Conservation (phyloP, 352 stramenopile species). For the Phytophthora pseudosyringae region DNA sequence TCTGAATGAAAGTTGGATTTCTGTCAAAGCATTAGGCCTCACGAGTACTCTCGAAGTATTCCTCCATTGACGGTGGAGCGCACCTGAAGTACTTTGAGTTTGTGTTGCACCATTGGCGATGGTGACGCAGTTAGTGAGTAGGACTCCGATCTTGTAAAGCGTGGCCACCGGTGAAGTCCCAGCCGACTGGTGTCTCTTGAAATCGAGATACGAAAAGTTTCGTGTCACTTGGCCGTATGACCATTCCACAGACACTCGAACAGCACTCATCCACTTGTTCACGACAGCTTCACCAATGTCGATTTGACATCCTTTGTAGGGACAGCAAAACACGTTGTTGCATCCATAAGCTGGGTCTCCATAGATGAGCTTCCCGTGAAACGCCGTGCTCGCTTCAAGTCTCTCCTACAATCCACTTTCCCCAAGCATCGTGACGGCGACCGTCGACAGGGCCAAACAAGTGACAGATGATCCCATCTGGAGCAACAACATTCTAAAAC, state of each 20-base stretch:
- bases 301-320: slow-evolving; percentile 3
- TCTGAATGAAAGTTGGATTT: no score
- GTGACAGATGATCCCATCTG: slow-evolving; percentile 7
- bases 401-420: neutral
- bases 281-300: neutral
- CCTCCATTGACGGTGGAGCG: neutral
- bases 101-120: neutral
- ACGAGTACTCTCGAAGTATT: no score
- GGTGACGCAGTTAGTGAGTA: slow-evolving; percentile 7
- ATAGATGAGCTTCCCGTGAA: neutral
- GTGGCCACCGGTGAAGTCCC: neutral
- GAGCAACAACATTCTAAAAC: slow-evolving; percentile 5
- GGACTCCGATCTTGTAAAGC: neutral
- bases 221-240: neutral
- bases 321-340: slow-evolving; percentile 5
- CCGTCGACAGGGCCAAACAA: slow-evolving; percentile 1
- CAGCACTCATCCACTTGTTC: neutral
- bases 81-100: slow-evolving; percentile 2
- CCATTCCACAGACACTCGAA: slow-evolving; percentile 6
- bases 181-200: no score
- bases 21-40: no score
- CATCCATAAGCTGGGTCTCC: slow-evolving; percentile 1
- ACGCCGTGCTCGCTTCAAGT: neutral
- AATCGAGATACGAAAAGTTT: slow-evolving; percentile 6
- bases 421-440: neutral